A percentile compares a stretch with the other conserved stretches of the same genome.
These are phyloP conservation scores for Colletotrichum sansevieriae DNA, from an alignment of 2,329 filamentous ascomycete genomes.

Conservation along the genomic window DNA sequence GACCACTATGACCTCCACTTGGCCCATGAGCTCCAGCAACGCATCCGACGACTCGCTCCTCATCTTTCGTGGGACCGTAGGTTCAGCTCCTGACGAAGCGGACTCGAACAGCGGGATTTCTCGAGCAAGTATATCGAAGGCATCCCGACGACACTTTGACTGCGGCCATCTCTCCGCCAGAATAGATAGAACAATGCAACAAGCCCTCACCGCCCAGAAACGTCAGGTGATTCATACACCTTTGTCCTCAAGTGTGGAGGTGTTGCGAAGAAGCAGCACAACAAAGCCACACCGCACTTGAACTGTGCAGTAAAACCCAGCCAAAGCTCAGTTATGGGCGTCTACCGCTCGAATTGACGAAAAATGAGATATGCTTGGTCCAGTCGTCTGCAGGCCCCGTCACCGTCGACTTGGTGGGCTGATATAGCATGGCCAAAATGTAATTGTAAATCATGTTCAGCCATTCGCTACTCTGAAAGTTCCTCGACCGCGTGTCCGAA, in stretches of 20 bases:
- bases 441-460: slow-evolving; percentile 50
- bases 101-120: slow-evolving; percentile 40
- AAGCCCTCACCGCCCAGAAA: slow-evolving; percentile 51
- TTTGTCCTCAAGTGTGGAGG: slow-evolving; percentile 48
- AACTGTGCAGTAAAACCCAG: slow-evolving; percentile 49
- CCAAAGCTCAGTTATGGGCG: slow-evolving; percentile 47
- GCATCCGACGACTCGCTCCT: neutral
- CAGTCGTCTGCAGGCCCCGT: slow-evolving; percentile 46
- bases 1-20: slow-evolving; percentile 15
- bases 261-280: slow-evolving; percentile 54
- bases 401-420: slow-evolving; percentile 44
- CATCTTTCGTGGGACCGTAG: neutral
- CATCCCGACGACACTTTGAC: slow-evolving; percentile 50
- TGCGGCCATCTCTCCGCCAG: slow-evolving; percentile 53
- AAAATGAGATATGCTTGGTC: slow-evolving; percentile 49
- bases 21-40: slow-evolving; percentile 3
- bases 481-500: slow-evolving; percentile 30
- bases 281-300: slow-evolving; percentile 51
- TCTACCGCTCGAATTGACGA: slow-evolving; percentile 48
- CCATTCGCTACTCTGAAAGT: slow-evolving; percentile 46
- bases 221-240: slow-evolving; percentile 47
- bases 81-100: neutral
- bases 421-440: slow-evolving; percentile 47
- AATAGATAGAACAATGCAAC: slow-evolving; percentile 52
- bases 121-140: slow-evolving; percentile 50